Percentiles rank a stretch among this genome's conserved stretches.
Evolutionary conservation across 768 basidiomycete species (phyloP).

Genomic region (Suillus weaverae): DNA sequence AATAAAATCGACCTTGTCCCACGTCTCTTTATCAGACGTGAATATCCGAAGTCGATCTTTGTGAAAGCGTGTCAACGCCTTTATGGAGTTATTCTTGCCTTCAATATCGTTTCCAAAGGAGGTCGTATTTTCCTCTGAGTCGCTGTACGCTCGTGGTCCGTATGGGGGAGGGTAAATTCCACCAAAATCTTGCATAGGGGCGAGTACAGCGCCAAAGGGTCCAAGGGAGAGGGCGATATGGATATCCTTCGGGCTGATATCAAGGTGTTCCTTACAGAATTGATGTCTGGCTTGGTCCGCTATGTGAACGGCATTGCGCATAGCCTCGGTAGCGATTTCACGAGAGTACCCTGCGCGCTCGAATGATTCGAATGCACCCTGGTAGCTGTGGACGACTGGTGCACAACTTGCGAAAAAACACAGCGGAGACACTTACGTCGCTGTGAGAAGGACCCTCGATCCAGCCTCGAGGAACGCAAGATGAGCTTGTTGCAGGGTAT

Average conservation of each 20-base stretch:
- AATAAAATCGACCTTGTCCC: slow-evolving; percentile 59
- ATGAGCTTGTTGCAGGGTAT: slow-evolving; percentile 58
- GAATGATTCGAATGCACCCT: slow-evolving; percentile 59
- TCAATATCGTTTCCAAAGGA: slow-evolving; percentile 39
- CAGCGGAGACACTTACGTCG: slow-evolving; percentile 48
- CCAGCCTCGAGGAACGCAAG: slow-evolving; percentile 64
- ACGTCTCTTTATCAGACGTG: slow-evolving; percentile 46
- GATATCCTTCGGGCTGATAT: slow-evolving; percentile 25
- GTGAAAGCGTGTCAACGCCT: slow-evolving; percentile 63
- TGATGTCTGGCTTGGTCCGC: slow-evolving; percentile 46
- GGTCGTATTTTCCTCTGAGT: slow-evolving; percentile 39
- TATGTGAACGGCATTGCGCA: slow-evolving; percentile 53
- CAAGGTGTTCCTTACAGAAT: slow-evolving; percentile 30
- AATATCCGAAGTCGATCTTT: slow-evolving; percentile 58
- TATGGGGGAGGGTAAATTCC: slow-evolving; percentile 77
- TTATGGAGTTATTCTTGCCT: slow-evolving; percentile 40
- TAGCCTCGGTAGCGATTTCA: slow-evolving; percentile 43
- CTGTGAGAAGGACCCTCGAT: slow-evolving; percentile 62
- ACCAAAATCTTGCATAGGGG: slow-evolving; percentile 68
- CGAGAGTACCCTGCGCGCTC: slow-evolving; percentile 47
- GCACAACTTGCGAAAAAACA: background rate
- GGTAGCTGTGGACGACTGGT: slow-evolving; percentile 49
- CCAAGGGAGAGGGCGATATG: slow-evolving; percentile 71
- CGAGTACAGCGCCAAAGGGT: slow-evolving; percentile 68
- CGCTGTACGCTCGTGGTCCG: slow-evolving; percentile 52